These are phyloP conservation scores for Prunella vulgaris DNA, from an alignment of 257 asterid genomes.

Conservation along the genomic window DNA sequence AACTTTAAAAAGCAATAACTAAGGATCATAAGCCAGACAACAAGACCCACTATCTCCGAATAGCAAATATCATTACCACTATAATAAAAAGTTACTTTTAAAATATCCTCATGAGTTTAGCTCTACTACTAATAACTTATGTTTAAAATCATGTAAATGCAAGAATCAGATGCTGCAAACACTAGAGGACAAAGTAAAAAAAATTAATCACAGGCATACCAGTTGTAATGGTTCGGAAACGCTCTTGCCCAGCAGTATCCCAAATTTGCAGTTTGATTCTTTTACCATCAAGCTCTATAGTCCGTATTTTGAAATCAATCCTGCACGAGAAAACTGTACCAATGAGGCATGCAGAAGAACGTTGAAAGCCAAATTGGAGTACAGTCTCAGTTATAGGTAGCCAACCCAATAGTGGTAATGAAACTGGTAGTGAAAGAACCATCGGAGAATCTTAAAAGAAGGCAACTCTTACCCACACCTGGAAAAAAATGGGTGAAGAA, in stretches of 20 bases:
- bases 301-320: constrained; percentile 67
- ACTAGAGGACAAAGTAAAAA: not conserved
- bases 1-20: not conserved
- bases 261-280: constrained; percentile 64
- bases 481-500: constrained; percentile 15
- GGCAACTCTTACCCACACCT: constrained; percentile 99
- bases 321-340: constrained; percentile 29
- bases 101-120: not conserved
- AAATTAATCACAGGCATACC: constrained; percentile 31
- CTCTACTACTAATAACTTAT: not conserved
- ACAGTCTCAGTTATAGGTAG: not conserved
- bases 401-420: constrained; percentile 81
- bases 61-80: not conserved
- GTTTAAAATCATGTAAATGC: not conserved
- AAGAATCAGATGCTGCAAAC: not conserved
- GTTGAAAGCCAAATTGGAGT: constrained; percentile 4
- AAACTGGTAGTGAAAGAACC: constrained; percentile 99
- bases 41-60: not conserved
- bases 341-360: constrained; percentile 8
- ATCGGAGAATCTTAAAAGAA: constrained; percentile 94
- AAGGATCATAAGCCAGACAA: not conserved
- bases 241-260: constrained; percentile 76
- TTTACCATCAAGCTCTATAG: constrained; percentile 60
- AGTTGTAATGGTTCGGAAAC: constrained; percentile 62
- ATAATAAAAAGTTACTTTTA: not conserved